Base-by-base conservation (phyloP, 2,329 filamentous ascomycete genomes). In the Thielaviopsis euricoi region DNA sequence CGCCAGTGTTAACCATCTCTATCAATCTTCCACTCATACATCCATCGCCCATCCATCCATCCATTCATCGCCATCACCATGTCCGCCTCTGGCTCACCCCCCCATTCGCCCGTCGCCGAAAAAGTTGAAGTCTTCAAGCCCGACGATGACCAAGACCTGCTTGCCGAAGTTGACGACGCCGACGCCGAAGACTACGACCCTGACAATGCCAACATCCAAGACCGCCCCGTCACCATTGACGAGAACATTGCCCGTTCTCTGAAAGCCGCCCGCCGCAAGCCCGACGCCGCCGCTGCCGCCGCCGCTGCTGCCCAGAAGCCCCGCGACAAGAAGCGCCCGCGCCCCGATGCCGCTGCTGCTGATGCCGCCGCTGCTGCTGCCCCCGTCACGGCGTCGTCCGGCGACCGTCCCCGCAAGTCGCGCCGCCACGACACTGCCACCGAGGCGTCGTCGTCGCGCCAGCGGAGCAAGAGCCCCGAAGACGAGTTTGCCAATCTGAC, bases 401-500 rank as follows among this genome's bases (percentile, higher is more conserved):
- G 10, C 4, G 71, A 72, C 58, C 68, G 74, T 56, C 68, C 71
- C 37, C 69, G 75, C 54, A 77, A 78, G 66, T 71, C 76, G 62
- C 73, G 73, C 62, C 73, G 76, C 58, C 62, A 70, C 63, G 71
- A 68, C 23, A 75, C 73, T 56, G 73, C 71, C 26, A 73, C 74
- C 63, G 65, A 68, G 21, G 73, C 72, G 63, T 71, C 67, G 23
- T 75, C 73, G 55, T 73, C 71, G 33, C 73, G 74, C 63, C 65
- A 68, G 21, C 74, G 72, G 63, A 65, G 67, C 15, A 62, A 71
- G 1, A 70, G 73, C 21, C 76, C 76, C 2, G 80, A 83, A 60
- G 78, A 82, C 5, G 82, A 87, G 62, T 88, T 95, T 61, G 87
- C 89, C 65, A 77, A 85, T 62, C 71, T 97, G 64, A 85, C 86